phyloP scores from a whole-genome alignment of 208 protist species.

The Crithidia bombi region DNA sequence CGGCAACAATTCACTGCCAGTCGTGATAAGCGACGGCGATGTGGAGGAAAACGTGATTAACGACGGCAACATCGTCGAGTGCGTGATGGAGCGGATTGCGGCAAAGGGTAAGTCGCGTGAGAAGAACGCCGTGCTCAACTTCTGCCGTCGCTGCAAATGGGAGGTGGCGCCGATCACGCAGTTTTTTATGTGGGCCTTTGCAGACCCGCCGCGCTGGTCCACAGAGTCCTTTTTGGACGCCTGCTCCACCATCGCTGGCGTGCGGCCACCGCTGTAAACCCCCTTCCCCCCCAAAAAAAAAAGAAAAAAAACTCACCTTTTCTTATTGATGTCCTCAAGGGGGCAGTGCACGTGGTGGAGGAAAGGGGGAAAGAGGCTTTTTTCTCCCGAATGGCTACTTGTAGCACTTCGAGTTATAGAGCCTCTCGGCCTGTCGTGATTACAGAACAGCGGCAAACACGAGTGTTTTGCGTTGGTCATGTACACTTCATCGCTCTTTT shows the following conservation, averaged over 20 bases:
- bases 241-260: slow-evolving; percentile 49
- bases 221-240: slow-evolving; percentile 50
- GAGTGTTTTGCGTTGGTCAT: too few species aligned
- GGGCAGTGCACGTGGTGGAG: too few species aligned
- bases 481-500: too few species aligned
- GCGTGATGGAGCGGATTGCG: slow-evolving; percentile 45
- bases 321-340: too few species aligned
- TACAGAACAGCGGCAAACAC: too few species aligned
- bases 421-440: too few species aligned
- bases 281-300: too few species aligned
- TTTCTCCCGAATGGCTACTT: too few species aligned
- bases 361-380: too few species aligned
- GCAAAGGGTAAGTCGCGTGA: slow-evolving; percentile 37
- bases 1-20: slow-evolving; percentile 30
- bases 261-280: slow-evolving; percentile 25
- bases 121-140: slow-evolving; percentile 47
- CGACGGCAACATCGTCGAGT: slow-evolving; percentile 89
- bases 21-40: slow-evolving; percentile 61
- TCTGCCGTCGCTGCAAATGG: slow-evolving; percentile 76
- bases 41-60: slow-evolving; percentile 73
- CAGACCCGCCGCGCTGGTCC: slow-evolving; percentile 58
- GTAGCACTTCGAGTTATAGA: too few species aligned
- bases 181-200: slow-evolving; percentile 63
- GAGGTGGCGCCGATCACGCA: slow-evolving; percentile 66
- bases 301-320: too few species aligned